phyloP scores from a whole-genome alignment of 1,139 yeast genomes.

The Yamadazyma taylorii region DNA sequence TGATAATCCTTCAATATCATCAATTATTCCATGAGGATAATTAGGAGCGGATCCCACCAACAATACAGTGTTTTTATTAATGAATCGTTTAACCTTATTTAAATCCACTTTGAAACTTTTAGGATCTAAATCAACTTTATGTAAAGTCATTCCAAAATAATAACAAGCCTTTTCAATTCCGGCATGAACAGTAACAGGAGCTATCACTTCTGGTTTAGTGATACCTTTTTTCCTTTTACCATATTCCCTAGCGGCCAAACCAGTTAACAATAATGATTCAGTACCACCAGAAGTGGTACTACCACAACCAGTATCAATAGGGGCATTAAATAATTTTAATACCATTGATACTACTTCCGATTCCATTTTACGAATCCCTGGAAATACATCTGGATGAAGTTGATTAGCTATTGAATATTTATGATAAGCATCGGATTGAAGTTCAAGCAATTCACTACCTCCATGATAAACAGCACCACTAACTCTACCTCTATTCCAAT shows the following conservation, averaged over 20 bases:
- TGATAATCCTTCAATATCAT: constrained; percentile 77
- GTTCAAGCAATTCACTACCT: constrained; percentile 65
- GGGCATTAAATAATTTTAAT: constrained; percentile 68
- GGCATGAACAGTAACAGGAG: constrained; percentile 90
- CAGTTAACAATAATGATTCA: constrained; percentile 82
- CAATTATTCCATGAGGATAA: constrained; percentile 94
- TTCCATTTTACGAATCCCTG: constrained; percentile 96
- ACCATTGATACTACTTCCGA: constrained; percentile 94
- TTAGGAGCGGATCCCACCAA: constrained; percentile 95
- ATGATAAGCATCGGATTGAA: constrained; percentile 77
- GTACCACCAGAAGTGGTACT: constrained; percentile 98
- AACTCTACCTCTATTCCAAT: constrained; percentile 81
- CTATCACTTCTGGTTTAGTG: constrained; percentile 78
- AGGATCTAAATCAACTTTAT: constrained; percentile 77
- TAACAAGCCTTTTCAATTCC: constrained; percentile 93
- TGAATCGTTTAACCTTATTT: constrained; percentile 57
- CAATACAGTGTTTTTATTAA: constrained; percentile 77
- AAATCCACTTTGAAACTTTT: constrained; percentile 68
- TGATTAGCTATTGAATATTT: constrained; percentile 87
- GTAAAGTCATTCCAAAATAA: constrained; percentile 84
- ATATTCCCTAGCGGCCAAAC: constrained; percentile 79
- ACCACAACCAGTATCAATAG: constrained; percentile 71
- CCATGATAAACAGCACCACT: constrained; percentile 98
- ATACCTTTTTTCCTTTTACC: constrained; percentile 59
- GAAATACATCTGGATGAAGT: constrained; percentile 95